A percentile compares a stretch with the other conserved stretches of the same genome.
Conservation (phyloP, 2,329 filamentous ascomycete genomes). For the Penicillium frequentans region DNA sequence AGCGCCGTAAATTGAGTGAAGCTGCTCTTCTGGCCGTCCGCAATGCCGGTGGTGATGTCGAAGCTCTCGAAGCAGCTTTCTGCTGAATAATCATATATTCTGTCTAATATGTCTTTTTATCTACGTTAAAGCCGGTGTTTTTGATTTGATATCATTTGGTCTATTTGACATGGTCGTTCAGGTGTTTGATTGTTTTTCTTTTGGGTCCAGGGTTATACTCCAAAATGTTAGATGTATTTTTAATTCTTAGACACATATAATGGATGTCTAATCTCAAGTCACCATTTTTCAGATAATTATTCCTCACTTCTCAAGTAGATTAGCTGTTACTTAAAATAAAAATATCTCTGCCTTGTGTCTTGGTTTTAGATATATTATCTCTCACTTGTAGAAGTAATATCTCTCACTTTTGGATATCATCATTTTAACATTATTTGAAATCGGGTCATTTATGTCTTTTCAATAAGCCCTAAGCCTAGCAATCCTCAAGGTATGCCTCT, state of each 20-base stretch:
- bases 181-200: conserved; percentile 18
- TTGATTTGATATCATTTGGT: conserved; percentile 27
- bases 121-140: conserved; percentile 23
- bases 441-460: not conserved
- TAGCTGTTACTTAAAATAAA: not conserved
- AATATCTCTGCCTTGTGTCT: not conserved
- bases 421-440: not conserved
- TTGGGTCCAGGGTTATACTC: conserved; percentile 12
- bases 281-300: not conserved
- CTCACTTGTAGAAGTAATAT: not conserved
- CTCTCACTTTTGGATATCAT: not conserved
- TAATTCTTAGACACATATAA: conserved; percentile 23
- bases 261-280: not conserved
- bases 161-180: conserved; percentile 22
- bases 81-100: conserved; percentile 26
- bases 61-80: conserved; percentile 43
- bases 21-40: conserved; percentile 45
- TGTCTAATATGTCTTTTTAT: conserved; percentile 11
- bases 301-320: not conserved
- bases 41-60: conserved; percentile 47
- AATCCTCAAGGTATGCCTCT: not conserved
- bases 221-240: conserved; percentile 22
- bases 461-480: not conserved
- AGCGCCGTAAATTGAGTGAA: conserved; percentile 53
- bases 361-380: not conserved